Base-by-base conservation (phyloP, 768 basidiomycete genomes). In the Termitomyces sp. region DNA sequence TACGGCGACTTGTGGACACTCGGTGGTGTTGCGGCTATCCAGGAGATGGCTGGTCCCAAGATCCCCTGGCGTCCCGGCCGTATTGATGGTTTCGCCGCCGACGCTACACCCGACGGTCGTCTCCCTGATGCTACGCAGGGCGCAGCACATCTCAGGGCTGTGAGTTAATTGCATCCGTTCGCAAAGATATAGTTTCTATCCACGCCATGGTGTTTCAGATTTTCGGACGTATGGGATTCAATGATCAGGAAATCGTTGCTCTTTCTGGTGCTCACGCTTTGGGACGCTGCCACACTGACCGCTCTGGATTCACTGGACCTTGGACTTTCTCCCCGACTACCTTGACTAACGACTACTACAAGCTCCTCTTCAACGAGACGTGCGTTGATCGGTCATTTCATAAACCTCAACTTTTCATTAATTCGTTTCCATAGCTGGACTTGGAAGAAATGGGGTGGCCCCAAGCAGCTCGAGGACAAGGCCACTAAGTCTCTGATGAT, bases 1-100 rank as follows among this genome's bases (percentile, higher is more conserved):
- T 98, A 97, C 70, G 95, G 94, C 61, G 95, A 98, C 69, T 78
- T 97, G 55, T 97, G 95, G 94, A 99, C 96, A 26, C 86, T 99
- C 40, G 96, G 77, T 53, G 96, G 96, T 67, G 95, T 98, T 56
- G 83, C 82, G 62, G 94, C 95, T 53, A 75, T 98, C 50, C 89
- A 91, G 79, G 96, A 98, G 77, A 88, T 94, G 82, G 86, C 82
- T 54, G 96, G 96, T 14, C 96, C 96, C 45, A 86, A 87, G 71
- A 77, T 98, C 65, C 90, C 91, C 21, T 99, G 96, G 96, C 81
- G 94, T 55, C 84, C 95, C 2, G 96, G 96, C 30, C 83, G 96
- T 53, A 84, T 97, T 64, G 95, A 97, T 67, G 96, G 95, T 45
- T 75, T 86, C 59, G 84, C 81, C 44, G 70, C 76, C 47, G 71